Conservation (phyloP, 106 monocot genomes). For the Dactylorhiza incarnata region DNA sequence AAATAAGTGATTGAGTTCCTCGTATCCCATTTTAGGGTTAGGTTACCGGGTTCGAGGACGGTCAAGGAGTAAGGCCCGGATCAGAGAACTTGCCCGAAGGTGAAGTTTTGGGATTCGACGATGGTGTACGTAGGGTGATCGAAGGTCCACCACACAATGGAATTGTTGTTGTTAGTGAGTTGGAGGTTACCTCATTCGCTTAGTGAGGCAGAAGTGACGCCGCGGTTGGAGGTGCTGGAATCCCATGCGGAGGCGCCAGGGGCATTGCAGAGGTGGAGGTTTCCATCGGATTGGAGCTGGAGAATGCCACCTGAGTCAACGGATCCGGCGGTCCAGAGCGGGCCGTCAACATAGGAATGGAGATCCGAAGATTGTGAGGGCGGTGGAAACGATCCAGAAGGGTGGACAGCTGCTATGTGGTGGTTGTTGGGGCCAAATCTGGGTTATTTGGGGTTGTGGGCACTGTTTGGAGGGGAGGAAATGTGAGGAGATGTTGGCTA, state of each 20-base stretch:
- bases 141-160: slow-evolving; percentile 58
- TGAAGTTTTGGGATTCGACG: slow-evolving; percentile 50
- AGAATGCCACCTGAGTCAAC: slow-evolving; percentile 16
- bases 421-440: no score
- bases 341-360: no score
- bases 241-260: slow-evolving; percentile 40
- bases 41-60: slow-evolving; percentile 37
- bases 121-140: slow-evolving; percentile 60
- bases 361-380: no score
- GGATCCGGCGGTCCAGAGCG: not conserved
- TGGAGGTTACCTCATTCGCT: slow-evolving; percentile 48
- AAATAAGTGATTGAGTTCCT: slow-evolving; percentile 39
- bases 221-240: slow-evolving; percentile 26
- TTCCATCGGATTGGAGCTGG: slow-evolving; percentile 35
- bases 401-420: no score
- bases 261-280: slow-evolving; percentile 48
- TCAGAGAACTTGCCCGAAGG: slow-evolving; percentile 13
- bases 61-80: slow-evolving; percentile 66
- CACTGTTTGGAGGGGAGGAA: no score
- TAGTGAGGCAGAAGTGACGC: slow-evolving; percentile 39
- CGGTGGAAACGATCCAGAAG: no score
- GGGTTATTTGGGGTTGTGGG: no score
- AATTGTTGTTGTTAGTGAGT: slow-evolving; percentile 21
- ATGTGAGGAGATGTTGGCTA: no score
- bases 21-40: slow-evolving; percentile 50